Percentiles rank a stretch among this genome's conserved stretches.
Conservation (phyloP, 2,329 filamentous ascomycete species). For the Cordyceps pruinosa region DNA sequence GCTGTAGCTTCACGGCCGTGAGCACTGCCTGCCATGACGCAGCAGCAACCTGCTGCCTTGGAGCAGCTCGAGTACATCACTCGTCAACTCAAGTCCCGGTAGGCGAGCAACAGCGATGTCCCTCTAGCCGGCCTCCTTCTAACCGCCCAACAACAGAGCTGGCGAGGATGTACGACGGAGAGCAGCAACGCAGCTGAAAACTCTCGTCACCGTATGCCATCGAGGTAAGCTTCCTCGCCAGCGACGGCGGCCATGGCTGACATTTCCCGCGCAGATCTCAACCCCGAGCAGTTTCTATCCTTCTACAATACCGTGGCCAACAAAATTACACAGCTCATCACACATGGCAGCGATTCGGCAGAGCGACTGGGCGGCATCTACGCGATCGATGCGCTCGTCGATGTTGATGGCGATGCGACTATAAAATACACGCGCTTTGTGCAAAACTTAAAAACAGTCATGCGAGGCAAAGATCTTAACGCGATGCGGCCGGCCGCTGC, state of each 20-base stretch:
- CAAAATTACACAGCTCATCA: constrained; percentile 59
- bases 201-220: constrained; percentile 48
- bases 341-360: constrained; percentile 76
- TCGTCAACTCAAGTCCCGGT: constrained; percentile 52
- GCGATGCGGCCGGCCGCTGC: constrained; percentile 87
- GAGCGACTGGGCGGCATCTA: constrained; percentile 89
- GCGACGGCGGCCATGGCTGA: not conserved
- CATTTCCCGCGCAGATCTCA: constrained; percentile 52
- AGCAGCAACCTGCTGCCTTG: constrained; percentile 46
- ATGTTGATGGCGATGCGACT: constrained; percentile 90
- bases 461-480: constrained; percentile 83
- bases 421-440: constrained; percentile 93
- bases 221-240: constrained; percentile 36
- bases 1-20: not conserved
- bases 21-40: constrained; percentile 28
- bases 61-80: constrained; percentile 49
- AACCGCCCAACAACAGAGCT: constrained; percentile 17
- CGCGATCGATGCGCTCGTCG: constrained; percentile 85
- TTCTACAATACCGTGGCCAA: constrained; percentile 53
- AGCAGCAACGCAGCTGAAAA: constrained; percentile 46
- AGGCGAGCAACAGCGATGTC: constrained; percentile 12
- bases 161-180: constrained; percentile 46
- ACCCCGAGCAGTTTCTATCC: constrained; percentile 64
- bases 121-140: not conserved
- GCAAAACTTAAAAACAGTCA: constrained; percentile 77